Percentiles rank a stretch among this genome's conserved stretches.
Conservation (phyloP, 1,284 basidiomycete genomes). For the Ceratorhiza oryzae-sativae region DNA sequence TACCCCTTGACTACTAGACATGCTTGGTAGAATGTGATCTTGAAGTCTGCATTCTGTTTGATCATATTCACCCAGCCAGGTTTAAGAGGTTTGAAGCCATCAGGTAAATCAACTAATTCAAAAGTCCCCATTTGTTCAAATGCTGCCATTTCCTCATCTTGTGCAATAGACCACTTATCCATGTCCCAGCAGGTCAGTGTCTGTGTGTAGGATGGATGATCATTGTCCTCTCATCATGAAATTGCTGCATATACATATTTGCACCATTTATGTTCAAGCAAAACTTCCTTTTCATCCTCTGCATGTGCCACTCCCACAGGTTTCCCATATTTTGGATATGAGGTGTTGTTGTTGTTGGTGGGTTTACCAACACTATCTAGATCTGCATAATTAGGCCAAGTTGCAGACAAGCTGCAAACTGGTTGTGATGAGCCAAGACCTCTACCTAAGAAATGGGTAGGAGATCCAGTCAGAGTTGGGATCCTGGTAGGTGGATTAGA, state of each 20-base stretch:
- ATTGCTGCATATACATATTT: not conserved
- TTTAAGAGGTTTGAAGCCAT: too few relatives aligned
- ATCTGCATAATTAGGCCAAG: not conserved
- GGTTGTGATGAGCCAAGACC: too few relatives aligned
- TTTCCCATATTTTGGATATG: not conserved
- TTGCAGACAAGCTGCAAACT: not conserved
- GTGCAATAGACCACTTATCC: not conserved
- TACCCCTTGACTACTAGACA: too few relatives aligned
- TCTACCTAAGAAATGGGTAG: too few relatives aligned
- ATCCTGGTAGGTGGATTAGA: too few relatives aligned
- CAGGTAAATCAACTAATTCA: too few relatives aligned
- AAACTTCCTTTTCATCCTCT: not conserved
- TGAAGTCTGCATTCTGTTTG: too few relatives aligned
- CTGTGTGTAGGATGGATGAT: constrained; percentile 1
- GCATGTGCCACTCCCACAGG: not conserved
- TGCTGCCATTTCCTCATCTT: not conserved
- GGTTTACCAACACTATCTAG: not conserved
- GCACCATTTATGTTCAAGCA: not conserved
- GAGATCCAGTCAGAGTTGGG: too few relatives aligned
- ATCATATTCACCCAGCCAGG: too few relatives aligned
- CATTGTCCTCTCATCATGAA: not conserved
- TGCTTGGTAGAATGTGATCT: too few relatives aligned
- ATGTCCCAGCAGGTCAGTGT: not conserved
- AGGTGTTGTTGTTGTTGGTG: not conserved
- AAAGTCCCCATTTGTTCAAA: too few relatives aligned